Percentiles rank a stretch among this genome's conserved stretches.
phyloP scores from a whole-genome alignment of 352 stramenopile species.

The Globisporangium apiculatum region DNA sequence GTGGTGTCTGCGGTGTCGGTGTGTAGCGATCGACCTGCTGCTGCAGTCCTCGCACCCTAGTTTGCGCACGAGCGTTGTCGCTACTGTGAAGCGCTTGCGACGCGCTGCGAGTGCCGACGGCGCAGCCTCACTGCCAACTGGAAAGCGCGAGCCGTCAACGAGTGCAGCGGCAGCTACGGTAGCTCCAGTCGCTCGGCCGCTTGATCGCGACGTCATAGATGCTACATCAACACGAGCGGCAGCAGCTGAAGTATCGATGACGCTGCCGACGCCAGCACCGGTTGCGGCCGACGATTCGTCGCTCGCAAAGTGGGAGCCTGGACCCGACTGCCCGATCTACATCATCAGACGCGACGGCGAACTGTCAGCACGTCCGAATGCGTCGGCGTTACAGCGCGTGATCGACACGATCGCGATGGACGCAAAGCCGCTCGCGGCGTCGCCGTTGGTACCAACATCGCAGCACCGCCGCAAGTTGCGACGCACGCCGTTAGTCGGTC shows the following conservation, averaged over 20 bases:
- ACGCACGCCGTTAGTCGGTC: neutral
- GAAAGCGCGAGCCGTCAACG: too few species aligned
- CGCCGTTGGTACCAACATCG: neutral
- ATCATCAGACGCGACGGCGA: neutral
- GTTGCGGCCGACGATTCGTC: neutral
- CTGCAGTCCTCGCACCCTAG: constrained; percentile 23
- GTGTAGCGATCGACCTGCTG: constrained; percentile 41
- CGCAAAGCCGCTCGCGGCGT: neutral
- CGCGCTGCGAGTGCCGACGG: too few species aligned
- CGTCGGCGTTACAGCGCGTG: too few species aligned
- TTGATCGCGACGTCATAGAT: too few species aligned
- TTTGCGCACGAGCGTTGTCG: neutral
- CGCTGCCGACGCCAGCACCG: neutral
- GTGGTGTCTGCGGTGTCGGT: neutral
- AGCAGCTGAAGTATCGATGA: neutral
- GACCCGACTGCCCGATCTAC: constrained; percentile 1
- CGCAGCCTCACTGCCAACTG: too few species aligned
- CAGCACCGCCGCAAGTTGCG: constrained; percentile 9
- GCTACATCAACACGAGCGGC: too few species aligned
- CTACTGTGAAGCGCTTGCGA: too few species aligned
- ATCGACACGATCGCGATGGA: too few species aligned
- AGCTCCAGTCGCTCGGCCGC: too few species aligned
- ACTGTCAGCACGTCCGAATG: too few species aligned
- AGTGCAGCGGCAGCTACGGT: too few species aligned
- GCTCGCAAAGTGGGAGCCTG: neutral